Base-by-base conservation (phyloP, 176 grass and related monocot species). In the Puccinellia tenuiflora region DNA sequence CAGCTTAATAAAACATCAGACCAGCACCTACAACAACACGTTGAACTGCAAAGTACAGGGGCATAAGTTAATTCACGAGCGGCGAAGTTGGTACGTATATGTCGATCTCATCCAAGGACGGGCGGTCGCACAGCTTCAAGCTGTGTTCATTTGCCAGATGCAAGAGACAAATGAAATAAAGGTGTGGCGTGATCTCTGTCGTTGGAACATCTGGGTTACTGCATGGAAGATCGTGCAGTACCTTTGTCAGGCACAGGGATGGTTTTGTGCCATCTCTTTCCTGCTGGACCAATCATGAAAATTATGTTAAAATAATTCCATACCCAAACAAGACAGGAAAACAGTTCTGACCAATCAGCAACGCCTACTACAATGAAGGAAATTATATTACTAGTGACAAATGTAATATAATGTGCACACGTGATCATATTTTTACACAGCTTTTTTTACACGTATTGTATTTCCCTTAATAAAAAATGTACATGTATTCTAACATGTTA, bases 101-200 rank as follows among this genome's bases (percentile, higher is more conserved):
- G 56, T 98, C 96, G 3, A 98, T 81, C 81, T 98, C 96, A 85
- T 98, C 96, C 81, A 98, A 85, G 37, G 82, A 90, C 33, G 87
- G 79, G 34, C 68, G 73, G 56, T 88, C 92, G 15, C 65, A 31
- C 14, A 98, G 68, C 24, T 53, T 86, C 62, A 98, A 83, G 54
- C 68, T 26, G 72, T 98, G 91, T 40, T 98, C 96, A 35, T 98
- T 98, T 51, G 93, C 96, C 69, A 98, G 82, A 76, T 98, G 96
- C 78, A 98, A 67, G 21, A 98, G 89, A 80, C 96, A 98, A 43
- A 98, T 98, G 85, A 98, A 95, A 70, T 93, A 91, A 21, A 98
- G 81, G 81, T 95, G 96, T 3, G 91, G 90, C 3, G 93, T 98
- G 6, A n/a, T n/a, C n/a, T n/a, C n/a, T n/a, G n/a, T n/a, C n/a